Evolutionary conservation across 2,329 filamentous ascomycete genomes (phyloP).

Genomic region (Aspergillus sojae): DNA sequence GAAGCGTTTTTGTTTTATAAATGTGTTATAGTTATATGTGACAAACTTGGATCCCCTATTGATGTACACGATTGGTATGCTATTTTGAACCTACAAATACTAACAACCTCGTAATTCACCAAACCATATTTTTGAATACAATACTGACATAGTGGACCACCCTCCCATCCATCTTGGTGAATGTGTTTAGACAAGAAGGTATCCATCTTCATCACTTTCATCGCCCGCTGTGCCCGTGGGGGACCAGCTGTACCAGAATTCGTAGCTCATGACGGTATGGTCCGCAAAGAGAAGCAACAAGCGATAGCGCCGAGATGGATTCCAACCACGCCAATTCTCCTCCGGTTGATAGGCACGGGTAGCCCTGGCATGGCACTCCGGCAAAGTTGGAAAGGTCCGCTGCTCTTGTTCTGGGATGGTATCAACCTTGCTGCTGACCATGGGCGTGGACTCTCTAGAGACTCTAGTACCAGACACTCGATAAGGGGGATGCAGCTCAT

Average conservation of each 20-base stretch:
- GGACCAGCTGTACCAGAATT: conserved; percentile 53
- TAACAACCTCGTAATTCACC: neutral
- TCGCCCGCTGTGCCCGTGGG: conserved; percentile 10
- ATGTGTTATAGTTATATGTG: neutral
- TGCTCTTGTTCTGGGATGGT: neutral
- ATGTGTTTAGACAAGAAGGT: conserved; percentile 16
- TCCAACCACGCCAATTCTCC: conserved; percentile 43
- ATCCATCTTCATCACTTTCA: conserved; percentile 18
- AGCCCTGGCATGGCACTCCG: conserved; percentile 40
- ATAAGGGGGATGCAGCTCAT: neutral
- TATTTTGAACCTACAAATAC: neutral
- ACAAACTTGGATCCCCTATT: neutral
- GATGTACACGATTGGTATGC: neutral
- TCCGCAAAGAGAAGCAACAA: conserved; percentile 61
- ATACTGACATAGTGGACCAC: neutral
- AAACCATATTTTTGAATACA: neutral
- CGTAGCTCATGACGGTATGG: conserved; percentile 61
- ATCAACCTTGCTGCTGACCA: conserved; percentile 9
- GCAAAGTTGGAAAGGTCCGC: conserved; percentile 25
- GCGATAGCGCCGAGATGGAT: conserved; percentile 50
- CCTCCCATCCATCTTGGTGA: neutral
- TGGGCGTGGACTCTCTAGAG: neutral
- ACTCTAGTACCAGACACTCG: neutral
- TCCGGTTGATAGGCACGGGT: conserved; percentile 35
- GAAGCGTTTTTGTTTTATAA: neutral